These are phyloP conservation scores for Cornus kousa DNA, from an alignment of 148 eudicot genomes.

Conservation along the genomic window DNA sequence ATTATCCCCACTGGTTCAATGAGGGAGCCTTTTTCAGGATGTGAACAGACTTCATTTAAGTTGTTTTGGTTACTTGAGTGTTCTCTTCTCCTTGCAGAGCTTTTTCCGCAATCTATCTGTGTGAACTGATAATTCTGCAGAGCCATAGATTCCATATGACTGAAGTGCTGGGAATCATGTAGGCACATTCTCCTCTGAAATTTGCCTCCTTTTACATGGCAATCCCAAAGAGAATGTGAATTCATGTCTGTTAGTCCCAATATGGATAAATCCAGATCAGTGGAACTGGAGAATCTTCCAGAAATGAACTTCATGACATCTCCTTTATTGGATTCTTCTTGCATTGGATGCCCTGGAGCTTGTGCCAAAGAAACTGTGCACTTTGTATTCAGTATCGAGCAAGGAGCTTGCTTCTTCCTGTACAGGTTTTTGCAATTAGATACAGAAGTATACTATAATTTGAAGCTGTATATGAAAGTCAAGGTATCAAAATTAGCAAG, in stretches of 20 bases:
- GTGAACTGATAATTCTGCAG: conserved; percentile 10
- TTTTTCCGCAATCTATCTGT: not conserved
- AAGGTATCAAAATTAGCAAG: not conserved
- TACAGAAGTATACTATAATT: not conserved
- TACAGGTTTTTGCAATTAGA: not conserved
- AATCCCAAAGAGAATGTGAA: conserved; percentile 3
- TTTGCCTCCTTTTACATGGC: conserved; percentile 13
- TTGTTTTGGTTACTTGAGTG: conserved; percentile 7
- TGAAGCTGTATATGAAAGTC: not conserved
- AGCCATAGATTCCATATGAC: not conserved
- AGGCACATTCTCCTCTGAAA: not conserved
- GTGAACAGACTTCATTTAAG: conserved; percentile 9
- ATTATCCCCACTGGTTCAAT: conserved; percentile 29
- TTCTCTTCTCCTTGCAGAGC: conserved; percentile 6
- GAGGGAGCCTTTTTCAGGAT: conserved; percentile 19
- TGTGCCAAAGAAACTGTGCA: conserved; percentile 6
- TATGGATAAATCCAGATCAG: conserved; percentile 18
- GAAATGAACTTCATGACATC: conserved; percentile 2
- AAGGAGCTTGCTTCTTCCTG: conserved; percentile 29
- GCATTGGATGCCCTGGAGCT: conserved; percentile 5
- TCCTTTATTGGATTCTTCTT: conserved; percentile 13
- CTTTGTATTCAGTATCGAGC: conserved; percentile 16
- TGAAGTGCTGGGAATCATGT: not conserved
- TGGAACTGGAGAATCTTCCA: conserved; percentile 24
- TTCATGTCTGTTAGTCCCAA: conserved; percentile 8